Evolutionary conservation across 1,284 basidiomycete species (phyloP).

Genomic region (Xanthoconium separans): DNA sequence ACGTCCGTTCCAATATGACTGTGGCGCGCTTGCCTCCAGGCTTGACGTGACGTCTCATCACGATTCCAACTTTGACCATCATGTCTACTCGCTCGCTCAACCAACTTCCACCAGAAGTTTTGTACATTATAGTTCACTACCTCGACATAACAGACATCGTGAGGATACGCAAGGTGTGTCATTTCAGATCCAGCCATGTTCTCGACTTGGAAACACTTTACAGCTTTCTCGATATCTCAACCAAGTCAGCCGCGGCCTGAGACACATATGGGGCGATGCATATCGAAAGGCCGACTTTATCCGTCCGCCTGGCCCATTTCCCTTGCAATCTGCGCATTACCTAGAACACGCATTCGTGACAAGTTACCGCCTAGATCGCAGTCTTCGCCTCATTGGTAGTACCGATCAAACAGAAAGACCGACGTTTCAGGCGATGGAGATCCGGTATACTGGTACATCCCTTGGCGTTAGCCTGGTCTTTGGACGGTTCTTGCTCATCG

Average conservation of each 20-base stretch:
- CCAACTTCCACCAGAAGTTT: slow-evolving; percentile 13
- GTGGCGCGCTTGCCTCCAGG: too few species aligned
- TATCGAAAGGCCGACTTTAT: slow-evolving; percentile 17
- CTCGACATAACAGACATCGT: slow-evolving; percentile 20
- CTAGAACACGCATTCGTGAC: slow-evolving; percentile 10
- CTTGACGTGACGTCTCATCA: too few species aligned
- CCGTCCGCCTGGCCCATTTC: slow-evolving; percentile 20
- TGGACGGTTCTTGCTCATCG: slow-evolving; percentile 18
- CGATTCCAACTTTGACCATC: too few species aligned
- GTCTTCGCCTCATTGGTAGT: neutral
- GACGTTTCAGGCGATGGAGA: slow-evolving; percentile 2
- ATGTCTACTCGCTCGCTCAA: neutral
- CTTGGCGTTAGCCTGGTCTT: slow-evolving; percentile 10
- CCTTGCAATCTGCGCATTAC: slow-evolving; percentile 13
- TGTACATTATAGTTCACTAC: slow-evolving; percentile 9
- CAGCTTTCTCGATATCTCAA: slow-evolving; percentile 21
- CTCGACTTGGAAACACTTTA: neutral
- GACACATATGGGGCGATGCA: slow-evolving; percentile 14
- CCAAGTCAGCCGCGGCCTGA: neutral
- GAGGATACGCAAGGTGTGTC: slow-evolving; percentile 17
- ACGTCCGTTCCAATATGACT: too few species aligned
- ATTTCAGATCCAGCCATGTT: neutral
- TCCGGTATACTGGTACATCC: slow-evolving; percentile 10
- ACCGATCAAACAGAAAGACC: neutral
- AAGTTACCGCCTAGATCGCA: slow-evolving; percentile 6